Conservation (phyloP, 2,329 filamentous ascomycete genomes). For the Alternaria ventricosa region DNA sequence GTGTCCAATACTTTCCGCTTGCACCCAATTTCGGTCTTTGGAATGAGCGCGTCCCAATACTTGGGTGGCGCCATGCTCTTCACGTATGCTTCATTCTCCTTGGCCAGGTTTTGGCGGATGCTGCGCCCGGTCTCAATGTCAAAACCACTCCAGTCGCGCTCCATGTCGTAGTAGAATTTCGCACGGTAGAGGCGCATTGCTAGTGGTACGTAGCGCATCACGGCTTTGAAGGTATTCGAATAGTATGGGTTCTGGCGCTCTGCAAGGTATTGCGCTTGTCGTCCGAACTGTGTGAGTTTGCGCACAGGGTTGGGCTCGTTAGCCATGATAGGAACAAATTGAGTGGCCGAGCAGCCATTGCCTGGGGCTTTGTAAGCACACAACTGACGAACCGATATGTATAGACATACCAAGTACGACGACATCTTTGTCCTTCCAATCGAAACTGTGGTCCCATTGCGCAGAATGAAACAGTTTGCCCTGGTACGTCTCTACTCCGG, state of each 20-base stretch:
- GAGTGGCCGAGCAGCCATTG: slow-evolving; percentile 58
- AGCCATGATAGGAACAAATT: slow-evolving; percentile 56
- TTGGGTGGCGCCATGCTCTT: slow-evolving; percentile 51
- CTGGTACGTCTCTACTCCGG: slow-evolving; percentile 55
- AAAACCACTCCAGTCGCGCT: slow-evolving; percentile 54
- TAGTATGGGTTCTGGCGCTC: slow-evolving; percentile 55
- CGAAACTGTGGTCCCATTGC: slow-evolving; percentile 57
- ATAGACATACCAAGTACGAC: slow-evolving; percentile 34
- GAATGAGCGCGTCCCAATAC: slow-evolving; percentile 55
- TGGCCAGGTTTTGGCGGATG: slow-evolving; percentile 47
- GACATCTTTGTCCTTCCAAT: slow-evolving; percentile 51
- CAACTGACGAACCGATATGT: too few relatives aligned
- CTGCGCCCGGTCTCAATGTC: slow-evolving; percentile 47
- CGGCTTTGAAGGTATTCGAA: slow-evolving; percentile 49
- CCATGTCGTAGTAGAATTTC: slow-evolving; percentile 53
- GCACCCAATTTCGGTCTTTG: slow-evolving; percentile 55
- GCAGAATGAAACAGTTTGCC: slow-evolving; percentile 43
- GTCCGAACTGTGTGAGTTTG: slow-evolving; percentile 57
- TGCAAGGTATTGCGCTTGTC: slow-evolving; percentile 59
- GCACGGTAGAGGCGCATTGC: slow-evolving; percentile 55
- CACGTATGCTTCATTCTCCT: slow-evolving; percentile 53
- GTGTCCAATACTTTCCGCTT: slow-evolving; percentile 58
- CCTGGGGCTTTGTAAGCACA: slow-evolving; percentile 29
- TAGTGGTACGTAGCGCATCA: slow-evolving; percentile 55
- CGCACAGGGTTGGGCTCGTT: slow-evolving; percentile 44